Evolutionary conservation across 1,284 basidiomycete genomes (phyloP).

Genomic region (Albatrellus sp.): DNA sequence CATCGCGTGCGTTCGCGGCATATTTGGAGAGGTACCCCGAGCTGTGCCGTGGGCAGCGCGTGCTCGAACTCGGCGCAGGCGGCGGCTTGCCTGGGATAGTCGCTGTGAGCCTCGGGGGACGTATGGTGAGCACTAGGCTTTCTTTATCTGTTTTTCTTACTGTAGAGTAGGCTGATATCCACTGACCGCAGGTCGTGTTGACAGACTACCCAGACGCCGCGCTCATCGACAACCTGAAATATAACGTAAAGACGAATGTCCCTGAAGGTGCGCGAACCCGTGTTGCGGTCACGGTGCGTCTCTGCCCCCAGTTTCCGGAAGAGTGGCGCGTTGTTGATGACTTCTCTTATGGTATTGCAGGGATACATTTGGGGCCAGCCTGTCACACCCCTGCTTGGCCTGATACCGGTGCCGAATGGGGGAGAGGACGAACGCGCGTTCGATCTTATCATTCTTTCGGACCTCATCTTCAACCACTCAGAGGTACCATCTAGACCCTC

Average conservation of each 20-base stretch:
- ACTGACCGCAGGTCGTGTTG: slow-evolving; percentile 50
- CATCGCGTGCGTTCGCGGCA: slow-evolving; percentile 61
- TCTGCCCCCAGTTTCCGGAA: background rate
- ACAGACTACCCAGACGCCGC: slow-evolving; percentile 87
- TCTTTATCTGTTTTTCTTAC: slow-evolving; percentile 6
- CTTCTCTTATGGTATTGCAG: slow-evolving; percentile 24
- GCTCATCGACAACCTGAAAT: slow-evolving; percentile 68
- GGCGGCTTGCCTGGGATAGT: slow-evolving; percentile 81
- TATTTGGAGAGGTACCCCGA: slow-evolving; percentile 52
- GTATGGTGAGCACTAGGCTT: slow-evolving; percentile 25
- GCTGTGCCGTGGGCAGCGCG: slow-evolving; percentile 30
- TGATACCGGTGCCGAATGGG: slow-evolving; percentile 16
- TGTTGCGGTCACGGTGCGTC: slow-evolving; percentile 39
- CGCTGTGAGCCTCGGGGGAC: slow-evolving; percentile 55
- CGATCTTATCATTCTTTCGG: slow-evolving; percentile 85
- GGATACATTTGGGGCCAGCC: slow-evolving; percentile 90
- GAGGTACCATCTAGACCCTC: slow-evolving; percentile 32
- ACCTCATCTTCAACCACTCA: slow-evolving; percentile 85
- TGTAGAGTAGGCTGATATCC: background rate
- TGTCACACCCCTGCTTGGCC: slow-evolving; percentile 37
- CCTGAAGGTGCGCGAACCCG: slow-evolving; percentile 15
- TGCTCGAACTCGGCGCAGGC: slow-evolving; percentile 90
- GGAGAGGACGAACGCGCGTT: slow-evolving; percentile 22
- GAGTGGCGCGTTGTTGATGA: background rate
- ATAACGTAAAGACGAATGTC: slow-evolving; percentile 61